phyloP scores from a whole-genome alignment of 1,139 yeast genomes.

The Torulaspora globosa region DNA sequence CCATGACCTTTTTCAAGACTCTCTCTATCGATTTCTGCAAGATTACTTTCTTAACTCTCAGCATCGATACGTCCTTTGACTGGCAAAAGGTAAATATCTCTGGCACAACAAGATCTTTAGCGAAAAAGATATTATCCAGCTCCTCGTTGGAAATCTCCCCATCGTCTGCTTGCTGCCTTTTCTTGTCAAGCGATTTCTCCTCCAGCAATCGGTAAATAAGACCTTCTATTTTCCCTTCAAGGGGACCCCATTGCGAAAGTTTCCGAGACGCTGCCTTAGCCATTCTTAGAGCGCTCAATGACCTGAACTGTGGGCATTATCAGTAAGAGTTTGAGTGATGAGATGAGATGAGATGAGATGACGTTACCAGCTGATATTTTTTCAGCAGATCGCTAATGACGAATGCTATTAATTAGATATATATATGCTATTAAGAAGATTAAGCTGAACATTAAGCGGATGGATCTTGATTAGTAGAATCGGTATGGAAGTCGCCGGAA shows the following conservation, averaged over 20 bases:
- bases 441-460: neutral
- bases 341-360: conserved; percentile 10
- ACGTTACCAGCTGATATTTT: conserved; percentile 3
- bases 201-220: conserved; percentile 50
- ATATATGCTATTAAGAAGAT: neutral
- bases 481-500: neutral
- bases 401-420: neutral
- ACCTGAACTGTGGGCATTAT: neutral
- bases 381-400: conserved; percentile 3
- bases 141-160: conserved; percentile 38
- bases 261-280: conserved; percentile 27
- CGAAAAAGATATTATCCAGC: conserved; percentile 47
- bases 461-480: neutral
- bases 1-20: conserved; percentile 44
- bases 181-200: conserved; percentile 47
- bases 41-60: conserved; percentile 58
- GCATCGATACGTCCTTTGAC: conserved; percentile 57
- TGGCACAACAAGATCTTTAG: conserved; percentile 49
- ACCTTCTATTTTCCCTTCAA: conserved; percentile 51
- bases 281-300: conserved; percentile 18
- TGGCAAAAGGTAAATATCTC: conserved; percentile 56
- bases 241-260: conserved; percentile 29
- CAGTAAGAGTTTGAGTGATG: neutral
- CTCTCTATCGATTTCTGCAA: conserved; percentile 58
- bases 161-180: conserved; percentile 25